A percentile compares a stretch with the other conserved stretches of the same genome.
Evolutionary conservation across 345 rosid species (phyloP).

Genomic region (Linum tenue): DNA sequence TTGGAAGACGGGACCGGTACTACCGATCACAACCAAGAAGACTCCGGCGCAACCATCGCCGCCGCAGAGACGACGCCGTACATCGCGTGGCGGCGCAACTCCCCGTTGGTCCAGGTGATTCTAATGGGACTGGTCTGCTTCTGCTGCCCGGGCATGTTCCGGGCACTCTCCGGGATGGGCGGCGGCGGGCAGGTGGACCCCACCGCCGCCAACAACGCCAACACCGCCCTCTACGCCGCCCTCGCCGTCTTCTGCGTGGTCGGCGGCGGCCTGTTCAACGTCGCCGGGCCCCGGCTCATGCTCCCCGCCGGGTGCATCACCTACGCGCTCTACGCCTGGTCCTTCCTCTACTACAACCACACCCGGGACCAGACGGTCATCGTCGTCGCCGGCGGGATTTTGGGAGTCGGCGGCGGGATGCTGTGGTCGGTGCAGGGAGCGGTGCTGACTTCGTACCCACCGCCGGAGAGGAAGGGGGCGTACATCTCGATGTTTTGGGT

Average conservation of each 20-base stretch:
- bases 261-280: conserved; percentile 62
- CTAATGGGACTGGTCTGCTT: conserved; percentile 87
- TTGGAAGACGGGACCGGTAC: neutral
- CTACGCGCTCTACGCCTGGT: conserved; percentile 54
- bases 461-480: conserved; percentile 60
- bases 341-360: conserved; percentile 62
- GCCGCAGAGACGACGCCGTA: neutral
- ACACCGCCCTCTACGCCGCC: conserved; percentile 60
- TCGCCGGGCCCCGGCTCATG: conserved; percentile 49
- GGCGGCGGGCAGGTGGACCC: conserved; percentile 82
- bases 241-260: conserved; percentile 48
- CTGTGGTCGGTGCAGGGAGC: conserved; percentile 93
- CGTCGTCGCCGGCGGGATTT: conserved; percentile 46
- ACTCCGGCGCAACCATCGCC: conserved; percentile 2
- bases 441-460: conserved; percentile 87
- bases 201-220: conserved; percentile 78
- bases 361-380: conserved; percentile 34
- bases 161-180: conserved; percentile 94
- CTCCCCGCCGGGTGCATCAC: conserved; percentile 69
- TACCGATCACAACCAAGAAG: conserved; percentile 19
- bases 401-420: conserved; percentile 82
- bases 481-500: conserved; percentile 66
- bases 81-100: conserved; percentile 46
- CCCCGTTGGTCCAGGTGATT: conserved; percentile 59
- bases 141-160: conserved; percentile 96